Evolutionary conservation across 768 basidiomycete species (phyloP), one percentile per base, ranked within the genome.

Genomic region (Mycena galericulata): DNA sequence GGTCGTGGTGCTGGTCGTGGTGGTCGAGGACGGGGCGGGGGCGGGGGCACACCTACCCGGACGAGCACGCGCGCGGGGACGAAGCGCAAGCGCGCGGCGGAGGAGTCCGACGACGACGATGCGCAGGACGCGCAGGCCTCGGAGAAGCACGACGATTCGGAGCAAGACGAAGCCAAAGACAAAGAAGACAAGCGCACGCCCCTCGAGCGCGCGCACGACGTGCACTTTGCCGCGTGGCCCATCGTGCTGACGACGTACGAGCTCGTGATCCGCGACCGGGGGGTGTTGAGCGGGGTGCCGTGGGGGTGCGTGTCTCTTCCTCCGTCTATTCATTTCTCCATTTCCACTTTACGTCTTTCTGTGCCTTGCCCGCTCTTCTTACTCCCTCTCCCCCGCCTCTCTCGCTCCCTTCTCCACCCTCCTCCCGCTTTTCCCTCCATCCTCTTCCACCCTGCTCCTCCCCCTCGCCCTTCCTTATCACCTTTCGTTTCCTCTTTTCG

Each of bases 191-290:
- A n/a, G n/a, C n/a, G n/a, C n/a, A n/a, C n/a, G n/a, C n/a, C n/a
- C 40, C 54, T 50, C 6, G 63, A 71, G 4, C 34, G 46, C 12
- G 56, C 54, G 57, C 60, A 62, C 45, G 62, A 57, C 43, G 40
- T 4, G 27, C 61, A 72, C 30, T 59, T 66, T 43, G 51, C 29
- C 27, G 58, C 26, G 18, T 95, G 95, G 76, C 94, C 94, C 3
- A 86, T 95, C n/a, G 88, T 94, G 29, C 77, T 97, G 20, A 98
- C 97, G 5, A 98, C 95, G 2, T 97, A 96, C 77, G 94, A 99
- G 76, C 93, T 98, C 77, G 89, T 96, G 71, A 97, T 96, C 75
- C 92, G 88, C 67, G 93, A 98, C 78, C 88, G 90, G 50, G 41
- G 29, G 43, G 26, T 53, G 54, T 29, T 71, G 47, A 50, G 34